Evolutionary conservation across 345 rosid species (phyloP).

Genomic region (Cardamine chenopodiifolia): DNA sequence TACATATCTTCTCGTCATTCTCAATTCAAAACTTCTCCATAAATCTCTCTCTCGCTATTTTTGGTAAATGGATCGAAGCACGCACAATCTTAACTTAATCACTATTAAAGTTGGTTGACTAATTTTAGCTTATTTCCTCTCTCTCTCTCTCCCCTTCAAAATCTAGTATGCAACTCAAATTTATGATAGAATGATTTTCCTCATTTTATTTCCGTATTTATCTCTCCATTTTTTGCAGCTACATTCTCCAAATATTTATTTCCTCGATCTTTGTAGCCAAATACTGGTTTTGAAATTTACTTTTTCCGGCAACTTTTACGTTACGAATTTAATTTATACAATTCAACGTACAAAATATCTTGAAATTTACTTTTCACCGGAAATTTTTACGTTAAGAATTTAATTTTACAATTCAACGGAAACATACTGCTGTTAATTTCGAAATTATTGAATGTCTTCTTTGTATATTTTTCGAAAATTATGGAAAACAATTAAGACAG

Average conservation of each 20-base stretch:
- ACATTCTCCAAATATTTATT: slow-evolving; percentile 7
- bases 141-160: not conserved
- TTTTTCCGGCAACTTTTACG: not conserved
- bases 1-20: not conserved
- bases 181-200: not conserved
- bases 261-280: not conserved
- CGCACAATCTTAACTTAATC: slow-evolving; percentile 25
- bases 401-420: not conserved
- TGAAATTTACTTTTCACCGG: not conserved
- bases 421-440: not conserved
- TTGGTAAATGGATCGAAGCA: slow-evolving; percentile 25
- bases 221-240: slow-evolving; percentile 10
- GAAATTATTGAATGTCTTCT: not conserved
- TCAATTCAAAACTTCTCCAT: slow-evolving; percentile 21
- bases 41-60: slow-evolving; percentile 27
- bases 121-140: slow-evolving; percentile 19
- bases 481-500: not conserved
- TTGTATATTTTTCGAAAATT: not conserved
- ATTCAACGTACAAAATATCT: not conserved
- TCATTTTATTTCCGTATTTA: slow-evolving; percentile 16
- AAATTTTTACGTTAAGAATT: not conserved
- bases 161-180: not conserved
- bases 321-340: not conserved
- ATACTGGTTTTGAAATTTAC: not conserved
- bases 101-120: slow-evolving; percentile 16